Evolutionary conservation across 1,284 basidiomycete genomes (phyloP), one percentile per base, ranked within the genome.

Genomic region (Acaromyces ingoldii): DNA sequence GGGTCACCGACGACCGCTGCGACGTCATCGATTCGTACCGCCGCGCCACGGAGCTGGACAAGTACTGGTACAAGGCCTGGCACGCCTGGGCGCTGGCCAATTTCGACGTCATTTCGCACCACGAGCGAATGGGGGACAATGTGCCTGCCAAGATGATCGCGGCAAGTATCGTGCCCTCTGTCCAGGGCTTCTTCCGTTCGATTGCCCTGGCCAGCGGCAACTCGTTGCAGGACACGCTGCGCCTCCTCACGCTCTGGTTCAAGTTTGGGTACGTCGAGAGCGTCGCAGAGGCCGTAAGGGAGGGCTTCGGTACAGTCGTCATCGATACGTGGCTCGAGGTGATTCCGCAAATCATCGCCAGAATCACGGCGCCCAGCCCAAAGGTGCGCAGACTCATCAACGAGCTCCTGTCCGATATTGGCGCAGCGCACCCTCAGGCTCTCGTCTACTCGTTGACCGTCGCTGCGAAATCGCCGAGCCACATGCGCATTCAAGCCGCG

Each of bases 291-390:
- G 89, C 91, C 0, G 92, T 99, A 79, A 84, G 83, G 47, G 85
- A 81, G 57, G 95, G 93, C 1, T 91, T 97, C 77, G 83, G 84
- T 1, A 86, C 84, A 26, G 90, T 99, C 46, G 89, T 89, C 70
- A 86, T 99, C 45, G 92, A 98, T 72, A 97, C 93, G 0, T 99
- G 95, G 95, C 81, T 99, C 31, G 92, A 97, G 70, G 95, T 99
- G 58, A 91, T 98, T 57, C 95, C 95, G 34, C 92, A 97, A 87
- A 95, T 99, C 66, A 98, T 99, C 69, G 95, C 95, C 34, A 86
- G 95, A 34, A 96, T 99, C 65, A 92, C 97, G 78, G 95, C 91
- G 0, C 92, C 92, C 0, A 89, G 88, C 63, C 79, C 80, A 28
- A 88, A 89, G 51, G 91, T 98, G 57, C 84, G 91, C 38, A 82